Conservation (phyloP, 2,329 filamentous ascomycete species). For the Talaromyces sp. region DNA sequence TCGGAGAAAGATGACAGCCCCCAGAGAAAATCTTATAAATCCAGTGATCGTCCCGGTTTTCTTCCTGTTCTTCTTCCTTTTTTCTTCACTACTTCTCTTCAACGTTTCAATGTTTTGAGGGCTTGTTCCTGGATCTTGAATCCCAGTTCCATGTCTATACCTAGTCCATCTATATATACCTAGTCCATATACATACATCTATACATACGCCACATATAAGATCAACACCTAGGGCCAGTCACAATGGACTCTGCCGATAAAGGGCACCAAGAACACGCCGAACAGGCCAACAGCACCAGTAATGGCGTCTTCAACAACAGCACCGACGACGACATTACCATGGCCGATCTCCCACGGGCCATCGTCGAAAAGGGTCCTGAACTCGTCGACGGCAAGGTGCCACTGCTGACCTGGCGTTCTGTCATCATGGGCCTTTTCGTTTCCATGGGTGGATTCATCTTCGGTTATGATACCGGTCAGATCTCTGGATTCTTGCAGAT, state of each 20-base stretch:
- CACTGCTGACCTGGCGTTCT: constrained; percentile 34
- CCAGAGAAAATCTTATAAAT: neutral
- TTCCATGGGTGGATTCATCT: constrained; percentile 44
- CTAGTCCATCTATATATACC: too few species aligned
- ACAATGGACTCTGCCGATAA: constrained; percentile 10
- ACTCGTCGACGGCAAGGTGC: constrained; percentile 28
- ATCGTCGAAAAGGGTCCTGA: constrained; percentile 12
- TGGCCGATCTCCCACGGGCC: neutral
- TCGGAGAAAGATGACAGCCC: neutral
- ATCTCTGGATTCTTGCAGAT: constrained; percentile 42
- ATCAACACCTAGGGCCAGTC: neutral
- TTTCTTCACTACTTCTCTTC: neutral
- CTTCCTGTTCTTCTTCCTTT: neutral
- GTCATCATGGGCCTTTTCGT: constrained; percentile 41
- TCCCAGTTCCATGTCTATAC: neutral
- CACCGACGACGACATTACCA: neutral
- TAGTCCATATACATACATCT: neutral
- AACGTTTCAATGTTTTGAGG: neutral
- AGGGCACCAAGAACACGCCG: constrained; percentile 7
- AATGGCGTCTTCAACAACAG: neutral
- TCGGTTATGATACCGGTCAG: constrained; percentile 42
- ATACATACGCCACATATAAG: neutral
- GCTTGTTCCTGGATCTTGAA: constrained; percentile 1
- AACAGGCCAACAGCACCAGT: neutral
- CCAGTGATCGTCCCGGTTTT: neutral